Evolutionary conservation across 495 filamentous ascomycete species (phyloP).

Genomic region (Achaetomiella virescens): DNA sequence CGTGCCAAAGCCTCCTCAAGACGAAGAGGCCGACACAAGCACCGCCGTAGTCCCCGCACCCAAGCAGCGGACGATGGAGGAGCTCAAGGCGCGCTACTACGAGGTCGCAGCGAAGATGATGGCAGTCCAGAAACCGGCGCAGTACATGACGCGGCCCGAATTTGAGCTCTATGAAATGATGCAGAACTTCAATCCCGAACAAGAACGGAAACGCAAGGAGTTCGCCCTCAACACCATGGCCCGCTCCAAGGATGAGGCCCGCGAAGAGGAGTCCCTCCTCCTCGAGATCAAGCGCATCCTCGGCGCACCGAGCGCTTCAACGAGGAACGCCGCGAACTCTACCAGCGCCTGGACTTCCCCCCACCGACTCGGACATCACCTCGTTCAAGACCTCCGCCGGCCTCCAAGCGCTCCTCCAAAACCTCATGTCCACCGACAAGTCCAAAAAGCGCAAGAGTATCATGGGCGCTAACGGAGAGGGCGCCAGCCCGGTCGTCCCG

Average conservation of each 20-base stretch:
- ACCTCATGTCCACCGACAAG: conserved; percentile 72
- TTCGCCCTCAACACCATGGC: conserved; percentile 72
- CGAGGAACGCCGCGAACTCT: conserved; percentile 84
- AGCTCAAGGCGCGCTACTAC: conserved; percentile 89
- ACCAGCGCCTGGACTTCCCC: conserved; percentile 73
- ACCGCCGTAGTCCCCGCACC: conserved; percentile 44
- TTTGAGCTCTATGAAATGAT: conserved; percentile 76
- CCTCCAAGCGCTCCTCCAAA: conserved; percentile 70
- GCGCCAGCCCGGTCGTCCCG: conserved; percentile 26
- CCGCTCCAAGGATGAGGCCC: conserved; percentile 77
- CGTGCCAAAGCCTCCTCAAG: conserved; percentile 40
- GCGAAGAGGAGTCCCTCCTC: conserved; percentile 84
- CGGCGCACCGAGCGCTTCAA: conserved; percentile 71
- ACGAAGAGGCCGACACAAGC: conserved; percentile 20
- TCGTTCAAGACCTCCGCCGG: conserved; percentile 75
- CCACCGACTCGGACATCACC: conserved; percentile 58
- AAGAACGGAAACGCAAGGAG: conserved; percentile 73
- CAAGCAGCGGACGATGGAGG: conserved; percentile 66
- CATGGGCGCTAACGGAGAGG: conserved; percentile 48
- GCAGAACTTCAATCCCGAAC: conserved; percentile 71
- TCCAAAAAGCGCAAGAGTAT: conserved; percentile 68
- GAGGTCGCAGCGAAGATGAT: conserved; percentile 77
- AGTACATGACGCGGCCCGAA: conserved; percentile 78
- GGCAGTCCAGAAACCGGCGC: conserved; percentile 70
- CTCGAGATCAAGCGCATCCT: conserved; percentile 87